Base-by-base conservation (phyloP, 2,329 filamentous ascomycete genomes). In the Calonectria honghensis region DNA sequence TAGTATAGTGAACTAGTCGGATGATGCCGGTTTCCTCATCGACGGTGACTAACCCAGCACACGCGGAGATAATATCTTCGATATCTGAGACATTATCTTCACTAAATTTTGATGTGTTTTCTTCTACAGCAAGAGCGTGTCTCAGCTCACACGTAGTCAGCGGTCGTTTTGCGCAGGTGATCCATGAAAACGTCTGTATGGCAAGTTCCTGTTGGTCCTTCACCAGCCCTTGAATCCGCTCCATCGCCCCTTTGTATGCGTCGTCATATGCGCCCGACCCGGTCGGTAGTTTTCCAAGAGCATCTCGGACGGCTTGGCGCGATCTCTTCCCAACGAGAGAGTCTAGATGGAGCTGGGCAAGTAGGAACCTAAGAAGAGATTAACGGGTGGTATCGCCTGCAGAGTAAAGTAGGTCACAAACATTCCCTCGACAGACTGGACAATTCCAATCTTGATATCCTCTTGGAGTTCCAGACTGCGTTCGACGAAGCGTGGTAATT, bases 271-370 rank as follows among this genome's bases (percentile, higher is more conserved):
- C 65, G 18, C 24, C 18, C 27, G 11, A 29, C 6, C 27, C 27
- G 50, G n/a, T 24, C 1, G 50, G 27, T 20, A 41, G 39, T 7
- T 20, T 24, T 2, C 13, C 6, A 0, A 90, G 73, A 2, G 83
- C 80, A 0, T 32, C 65, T 35, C 75, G 72, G 5, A 90, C 20
- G 13, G 50, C 50, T 0, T 70, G 63, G 0, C 27, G n/a, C 1
- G 71, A 63, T 1, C 6, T 45, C 7, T 73, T 76, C 4, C 18
- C 24, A 18, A 7, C 9, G 6, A 65, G 27, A 32, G 27, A 75
- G 3, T 48, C 27, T 9, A 65, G 6, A 50, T 65, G 41, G 14
- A 65, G 24, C 13, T 48, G 37, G 31, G 61, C 41, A 18, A 65
- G 29, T 2, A 65, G 27, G 37, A 65, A 65, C 41, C 61, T 65